These are phyloP conservation scores for Tetrapisispora pingtungensis DNA, from an alignment of 805 yeast genomes.

Conservation along the genomic window DNA sequence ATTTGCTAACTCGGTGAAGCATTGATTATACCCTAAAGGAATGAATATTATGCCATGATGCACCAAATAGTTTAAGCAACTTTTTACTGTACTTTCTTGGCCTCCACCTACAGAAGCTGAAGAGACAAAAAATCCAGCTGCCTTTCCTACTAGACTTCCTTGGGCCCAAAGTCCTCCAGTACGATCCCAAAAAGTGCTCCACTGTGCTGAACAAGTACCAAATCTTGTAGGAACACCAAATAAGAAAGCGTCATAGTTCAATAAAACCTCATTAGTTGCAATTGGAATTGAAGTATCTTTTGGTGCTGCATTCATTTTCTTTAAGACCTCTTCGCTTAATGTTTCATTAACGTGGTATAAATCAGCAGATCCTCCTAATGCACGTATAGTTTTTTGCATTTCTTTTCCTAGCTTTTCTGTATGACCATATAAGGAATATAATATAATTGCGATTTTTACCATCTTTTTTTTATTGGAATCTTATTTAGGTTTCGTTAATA, in stretches of 20 bases:
- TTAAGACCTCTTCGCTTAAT: constrained; percentile 48
- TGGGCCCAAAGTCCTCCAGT: constrained; percentile 76
- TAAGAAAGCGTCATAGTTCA: constrained; percentile 59
- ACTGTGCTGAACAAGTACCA: constrained; percentile 70
- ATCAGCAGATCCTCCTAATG: constrained; percentile 62
- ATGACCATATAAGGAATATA: constrained; percentile 78
- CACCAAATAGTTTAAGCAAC: constrained; percentile 46
- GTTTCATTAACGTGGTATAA: constrained; percentile 75
- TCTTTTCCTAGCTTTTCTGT: constrained; percentile 57
- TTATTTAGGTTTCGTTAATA: background rate
- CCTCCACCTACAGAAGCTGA: constrained; percentile 74
- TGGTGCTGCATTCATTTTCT: constrained; percentile 55
- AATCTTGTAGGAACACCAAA: constrained; percentile 78
- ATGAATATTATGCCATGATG: constrained; percentile 75
- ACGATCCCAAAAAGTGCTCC: constrained; percentile 64
- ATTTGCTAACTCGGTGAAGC: constrained; percentile 47
- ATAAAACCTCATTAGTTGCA: constrained; percentile 47
- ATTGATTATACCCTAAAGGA: constrained; percentile 64
- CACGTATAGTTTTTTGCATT: constrained; percentile 56
- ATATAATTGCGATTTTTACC: constrained; percentile 40
- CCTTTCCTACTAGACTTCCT: constrained; percentile 63
- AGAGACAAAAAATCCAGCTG: constrained; percentile 63
- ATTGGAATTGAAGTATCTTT: constrained; percentile 45
- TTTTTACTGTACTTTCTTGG: constrained; percentile 64
- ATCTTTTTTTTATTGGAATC: constrained; percentile 7